Conservation (phyloP, 2,329 filamentous ascomycete species). For the Microdochium trichocladiopsis region DNA sequence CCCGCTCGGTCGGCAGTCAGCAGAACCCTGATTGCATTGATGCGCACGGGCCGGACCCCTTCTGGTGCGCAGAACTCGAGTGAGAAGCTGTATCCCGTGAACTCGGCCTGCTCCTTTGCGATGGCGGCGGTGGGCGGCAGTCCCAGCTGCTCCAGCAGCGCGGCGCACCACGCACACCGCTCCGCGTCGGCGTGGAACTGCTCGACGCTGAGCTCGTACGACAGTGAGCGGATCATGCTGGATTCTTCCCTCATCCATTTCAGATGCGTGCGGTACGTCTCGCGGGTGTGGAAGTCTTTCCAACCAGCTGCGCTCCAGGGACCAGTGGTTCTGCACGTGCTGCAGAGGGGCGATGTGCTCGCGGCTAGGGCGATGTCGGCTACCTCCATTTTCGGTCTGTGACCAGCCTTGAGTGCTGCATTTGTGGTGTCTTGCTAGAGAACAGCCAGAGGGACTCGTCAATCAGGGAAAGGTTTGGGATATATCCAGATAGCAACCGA, state of each 20-base stretch:
- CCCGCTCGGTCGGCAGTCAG: not conserved
- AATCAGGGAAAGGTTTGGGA: no score
- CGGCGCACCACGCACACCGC: not conserved
- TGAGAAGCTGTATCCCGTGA: not conserved
- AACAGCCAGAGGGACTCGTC: no score
- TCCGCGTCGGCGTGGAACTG: not conserved
- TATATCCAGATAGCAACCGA: no score
- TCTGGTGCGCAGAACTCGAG: not conserved
- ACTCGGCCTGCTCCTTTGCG: not conserved
- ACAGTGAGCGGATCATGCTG: not conserved
- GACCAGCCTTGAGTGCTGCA: not conserved
- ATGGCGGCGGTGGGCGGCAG: not conserved
- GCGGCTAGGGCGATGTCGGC: not conserved
- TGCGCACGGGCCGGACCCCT: not conserved
- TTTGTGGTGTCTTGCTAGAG: no score
- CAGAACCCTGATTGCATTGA: not conserved
- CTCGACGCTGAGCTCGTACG: not conserved
- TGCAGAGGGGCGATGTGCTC: not conserved
- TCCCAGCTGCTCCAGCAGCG: not conserved
- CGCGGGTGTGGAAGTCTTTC: not conserved
- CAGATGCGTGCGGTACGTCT: not conserved
- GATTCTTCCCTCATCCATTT: not conserved
- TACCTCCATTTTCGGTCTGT: not conserved
- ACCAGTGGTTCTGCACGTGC: not conserved
- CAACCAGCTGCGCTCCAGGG: not conserved